These are phyloP conservation scores for Usnea hakonensis DNA, from an alignment of 495 filamentous ascomycete species.

Conservation along the genomic window DNA sequence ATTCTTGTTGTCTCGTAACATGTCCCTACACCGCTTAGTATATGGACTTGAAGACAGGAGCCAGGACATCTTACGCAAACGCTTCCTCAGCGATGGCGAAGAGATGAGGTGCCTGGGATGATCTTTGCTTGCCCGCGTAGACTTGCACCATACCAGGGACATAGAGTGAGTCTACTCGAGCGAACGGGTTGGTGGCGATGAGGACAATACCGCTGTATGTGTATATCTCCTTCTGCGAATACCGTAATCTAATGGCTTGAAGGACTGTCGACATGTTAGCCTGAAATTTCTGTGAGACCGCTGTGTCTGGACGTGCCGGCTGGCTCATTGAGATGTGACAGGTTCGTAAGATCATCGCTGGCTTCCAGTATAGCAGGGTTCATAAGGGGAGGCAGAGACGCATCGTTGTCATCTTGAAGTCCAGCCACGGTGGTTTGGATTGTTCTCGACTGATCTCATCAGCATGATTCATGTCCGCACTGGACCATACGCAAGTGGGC, in stretches of 20 bases:
- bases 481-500: constrained; percentile 4
- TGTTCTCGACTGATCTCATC: constrained; percentile 55
- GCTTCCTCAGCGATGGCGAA: constrained; percentile 99
- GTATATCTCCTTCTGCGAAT: constrained; percentile 98
- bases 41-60: background rate
- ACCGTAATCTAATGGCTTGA: constrained; percentile 95
- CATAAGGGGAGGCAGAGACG: constrained; percentile 81
- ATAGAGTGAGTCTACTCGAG: constrained; percentile 94
- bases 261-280: constrained; percentile 59
- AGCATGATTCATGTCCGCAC: constrained; percentile 22
- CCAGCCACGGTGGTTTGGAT: constrained; percentile 72
- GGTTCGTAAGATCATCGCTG: constrained; percentile 93
- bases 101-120: constrained; percentile 92
- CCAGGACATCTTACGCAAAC: constrained; percentile 64
- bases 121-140: constrained; percentile 94
- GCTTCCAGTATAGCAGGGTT: constrained; percentile 98
- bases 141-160: constrained; percentile 99
- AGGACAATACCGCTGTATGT: constrained; percentile 98
- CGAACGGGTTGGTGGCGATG: constrained; percentile 98
- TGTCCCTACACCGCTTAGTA: constrained; percentile 56
- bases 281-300: background rate
- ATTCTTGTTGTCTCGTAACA: constrained; percentile 91
- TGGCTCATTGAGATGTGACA: constrained; percentile 97
- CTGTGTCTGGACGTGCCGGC: constrained; percentile 57
- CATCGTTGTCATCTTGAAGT: constrained; percentile 65